These are phyloP conservation scores for Otatea glauca DNA, from an alignment of 176 grass and related monocot species.

Conservation along the genomic window DNA sequence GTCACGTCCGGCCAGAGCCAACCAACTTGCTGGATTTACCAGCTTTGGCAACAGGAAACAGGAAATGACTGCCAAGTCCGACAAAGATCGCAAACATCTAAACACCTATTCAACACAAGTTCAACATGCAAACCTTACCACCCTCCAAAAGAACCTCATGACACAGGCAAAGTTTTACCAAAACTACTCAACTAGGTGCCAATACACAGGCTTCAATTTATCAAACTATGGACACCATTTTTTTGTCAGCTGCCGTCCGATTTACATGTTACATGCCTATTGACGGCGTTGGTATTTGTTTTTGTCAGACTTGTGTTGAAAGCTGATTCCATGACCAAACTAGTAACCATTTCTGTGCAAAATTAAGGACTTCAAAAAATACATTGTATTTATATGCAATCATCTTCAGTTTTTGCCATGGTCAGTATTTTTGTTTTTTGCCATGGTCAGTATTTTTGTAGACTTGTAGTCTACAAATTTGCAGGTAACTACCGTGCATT, in stretches of 20 bases:
- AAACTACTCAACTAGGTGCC: background rate
- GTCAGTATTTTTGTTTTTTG: background rate
- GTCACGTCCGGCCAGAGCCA: background rate
- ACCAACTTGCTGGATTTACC: background rate
- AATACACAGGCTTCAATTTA: background rate
- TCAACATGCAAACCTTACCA: conserved; percentile 11
- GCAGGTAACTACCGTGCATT: background rate
- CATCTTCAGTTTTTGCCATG: conserved; percentile 4
- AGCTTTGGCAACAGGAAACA: background rate
- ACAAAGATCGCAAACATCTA: background rate
- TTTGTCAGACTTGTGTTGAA: conserved; percentile 8
- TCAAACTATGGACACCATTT: background rate
- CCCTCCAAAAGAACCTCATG: background rate
- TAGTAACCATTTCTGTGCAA: background rate
- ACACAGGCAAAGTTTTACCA: background rate
- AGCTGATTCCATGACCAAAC: conserved; percentile 7
- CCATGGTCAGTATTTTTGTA: background rate
- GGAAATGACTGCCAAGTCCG: background rate
- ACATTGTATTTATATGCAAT: background rate
- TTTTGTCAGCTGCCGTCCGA: background rate
- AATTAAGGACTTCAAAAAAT: conserved; percentile 10
- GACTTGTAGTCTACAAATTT: background rate
- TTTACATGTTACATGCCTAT: background rate
- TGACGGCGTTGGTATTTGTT: background rate
- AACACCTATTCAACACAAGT: background rate